phyloP scores from a whole-genome alignment of 768 basidiomycete genomes.

The Tubosaeta brunneosetosa region DNA sequence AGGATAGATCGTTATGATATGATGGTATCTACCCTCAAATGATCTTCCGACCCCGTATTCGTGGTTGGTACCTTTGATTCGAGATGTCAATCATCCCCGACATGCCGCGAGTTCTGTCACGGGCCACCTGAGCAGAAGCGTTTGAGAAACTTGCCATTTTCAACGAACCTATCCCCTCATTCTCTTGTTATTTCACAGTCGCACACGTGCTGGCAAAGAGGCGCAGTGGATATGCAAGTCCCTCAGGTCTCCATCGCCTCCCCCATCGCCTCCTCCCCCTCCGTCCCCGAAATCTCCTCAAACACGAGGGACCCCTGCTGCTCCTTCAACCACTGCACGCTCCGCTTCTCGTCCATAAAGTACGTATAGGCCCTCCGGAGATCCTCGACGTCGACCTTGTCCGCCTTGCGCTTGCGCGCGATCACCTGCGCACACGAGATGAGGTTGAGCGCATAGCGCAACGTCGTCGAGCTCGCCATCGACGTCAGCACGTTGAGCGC shows the following conservation, averaged over 20 bases:
- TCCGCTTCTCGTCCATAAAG: constrained; percentile 91
- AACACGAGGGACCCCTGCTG: constrained; percentile 72
- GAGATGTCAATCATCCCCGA: too few species aligned
- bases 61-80: too few species aligned
- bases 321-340: constrained; percentile 88
- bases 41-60: too few species aligned
- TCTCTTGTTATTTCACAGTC: too few species aligned
- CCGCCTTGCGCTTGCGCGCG: constrained; percentile 76
- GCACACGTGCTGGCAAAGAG: too few species aligned
- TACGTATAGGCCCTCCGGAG: constrained; percentile 79
- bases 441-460: constrained; percentile 91
- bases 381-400: constrained; percentile 81
- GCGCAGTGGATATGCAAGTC: too few species aligned
- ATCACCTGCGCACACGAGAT: constrained; percentile 90
- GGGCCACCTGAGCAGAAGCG: too few species aligned
- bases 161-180: too few species aligned
- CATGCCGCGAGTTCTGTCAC: too few species aligned
- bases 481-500: constrained; percentile 78
- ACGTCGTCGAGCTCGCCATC: constrained; percentile 85
- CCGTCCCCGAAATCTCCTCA: constrained; percentile 50
- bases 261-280: constrained; percentile 29
- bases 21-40: too few species aligned
- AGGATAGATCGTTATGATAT: too few species aligned
- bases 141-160: too few species aligned
- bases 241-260: constrained; percentile 33